Conservation (phyloP, 176 grass and related monocot genomes). For the Avena insularis region DNA sequence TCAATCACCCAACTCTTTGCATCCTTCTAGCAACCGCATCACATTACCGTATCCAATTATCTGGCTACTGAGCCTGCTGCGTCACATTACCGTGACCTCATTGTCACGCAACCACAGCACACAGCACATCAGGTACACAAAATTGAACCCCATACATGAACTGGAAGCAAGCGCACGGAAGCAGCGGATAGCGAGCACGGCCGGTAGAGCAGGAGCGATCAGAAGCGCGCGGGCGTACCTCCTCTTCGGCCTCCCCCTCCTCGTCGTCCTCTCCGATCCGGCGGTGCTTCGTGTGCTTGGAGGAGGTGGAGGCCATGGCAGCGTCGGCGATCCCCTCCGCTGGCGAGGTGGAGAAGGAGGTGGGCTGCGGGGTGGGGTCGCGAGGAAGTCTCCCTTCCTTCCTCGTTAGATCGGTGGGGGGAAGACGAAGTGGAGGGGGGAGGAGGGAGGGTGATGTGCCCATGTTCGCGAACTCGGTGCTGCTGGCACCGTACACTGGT, state of each 20-base stretch:
- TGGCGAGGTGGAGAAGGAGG: neutral
- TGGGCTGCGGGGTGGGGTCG: neutral
- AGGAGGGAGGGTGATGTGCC: constrained; percentile 32
- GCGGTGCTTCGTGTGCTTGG: constrained; percentile 65
- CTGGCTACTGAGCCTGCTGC: neutral
- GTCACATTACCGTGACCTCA: constrained; percentile 15
- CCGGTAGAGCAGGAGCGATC: constrained; percentile 12
- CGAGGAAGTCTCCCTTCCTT: constrained; percentile 18
- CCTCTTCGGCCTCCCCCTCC: constrained; percentile 55
- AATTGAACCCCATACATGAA: neutral
- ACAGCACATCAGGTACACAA: neutral
- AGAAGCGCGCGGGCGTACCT: constrained; percentile 51
- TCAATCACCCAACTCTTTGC: neutral
- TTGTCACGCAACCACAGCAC: constrained; percentile 11
- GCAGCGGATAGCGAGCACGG: neutral
- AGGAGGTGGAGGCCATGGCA: constrained; percentile 61
- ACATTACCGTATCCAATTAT: neutral
- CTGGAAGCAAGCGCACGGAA: neutral
- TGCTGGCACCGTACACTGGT: constrained; percentile 16
- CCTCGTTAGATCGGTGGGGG: constrained; percentile 55
- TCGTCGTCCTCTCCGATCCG: constrained; percentile 63
- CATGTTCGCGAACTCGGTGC: constrained; percentile 31
- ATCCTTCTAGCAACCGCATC: neutral
- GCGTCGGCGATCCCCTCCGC: constrained; percentile 5
- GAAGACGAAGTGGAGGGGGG: neutral